Evolutionary conservation across 2,329 filamentous ascomycete species (phyloP).

Genomic region (Penicillium sp.): DNA sequence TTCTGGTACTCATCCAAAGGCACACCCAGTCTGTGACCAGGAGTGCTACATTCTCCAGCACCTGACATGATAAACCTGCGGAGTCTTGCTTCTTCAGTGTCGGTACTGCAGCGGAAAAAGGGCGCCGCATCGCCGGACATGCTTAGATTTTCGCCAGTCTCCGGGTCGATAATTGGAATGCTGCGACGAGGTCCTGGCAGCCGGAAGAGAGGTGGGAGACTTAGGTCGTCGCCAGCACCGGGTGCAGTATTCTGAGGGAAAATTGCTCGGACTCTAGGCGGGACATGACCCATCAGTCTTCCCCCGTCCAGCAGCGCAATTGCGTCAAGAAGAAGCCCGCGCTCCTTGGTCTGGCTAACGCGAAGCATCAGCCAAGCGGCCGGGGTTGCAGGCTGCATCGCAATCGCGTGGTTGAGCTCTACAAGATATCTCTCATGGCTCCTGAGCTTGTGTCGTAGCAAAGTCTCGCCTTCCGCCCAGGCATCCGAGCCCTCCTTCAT

Average conservation of each 20-base stretch:
- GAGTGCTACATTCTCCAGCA: too few species aligned
- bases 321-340: not conserved
- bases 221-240: not conserved
- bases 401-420: conserved; percentile 3
- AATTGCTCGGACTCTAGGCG: not conserved
- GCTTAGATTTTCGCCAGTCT: not conserved
- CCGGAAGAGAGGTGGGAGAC: not conserved
- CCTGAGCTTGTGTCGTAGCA: not conserved
- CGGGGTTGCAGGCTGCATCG: not conserved
- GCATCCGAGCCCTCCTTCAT: not conserved
- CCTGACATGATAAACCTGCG: too few species aligned
- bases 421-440: not conserved
- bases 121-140: too few species aligned
- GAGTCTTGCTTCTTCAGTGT: too few species aligned
- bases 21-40: too few species aligned
- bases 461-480: not conserved
- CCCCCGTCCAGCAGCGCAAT: not conserved
- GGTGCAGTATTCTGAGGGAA: not conserved
- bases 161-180: not conserved
- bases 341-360: not conserved
- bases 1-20: too few species aligned
- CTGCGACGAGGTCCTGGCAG: not conserved
- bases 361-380: not conserved
- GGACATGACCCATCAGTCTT: not conserved
- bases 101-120: too few species aligned